phyloP scores from a whole-genome alignment of 805 yeast species.

The Nakazawaea sp. region DNA sequence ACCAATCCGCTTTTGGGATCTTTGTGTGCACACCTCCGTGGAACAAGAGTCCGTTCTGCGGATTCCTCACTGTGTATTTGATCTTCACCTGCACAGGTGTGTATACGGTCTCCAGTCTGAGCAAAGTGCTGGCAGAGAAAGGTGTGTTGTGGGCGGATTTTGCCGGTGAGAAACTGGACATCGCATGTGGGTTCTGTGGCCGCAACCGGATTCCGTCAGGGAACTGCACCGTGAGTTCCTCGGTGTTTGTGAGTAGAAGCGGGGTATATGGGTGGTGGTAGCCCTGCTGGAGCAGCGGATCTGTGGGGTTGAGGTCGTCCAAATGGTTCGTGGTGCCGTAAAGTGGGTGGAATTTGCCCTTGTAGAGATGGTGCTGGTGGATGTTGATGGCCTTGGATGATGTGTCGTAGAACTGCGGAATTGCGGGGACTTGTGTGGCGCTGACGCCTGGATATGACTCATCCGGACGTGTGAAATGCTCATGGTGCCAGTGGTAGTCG shows the following conservation, averaged over 20 bases:
- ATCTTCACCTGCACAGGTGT: constrained; percentile 71
- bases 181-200: constrained; percentile 39
- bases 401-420: constrained; percentile 29
- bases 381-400: constrained; percentile 33
- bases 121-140: constrained; percentile 12
- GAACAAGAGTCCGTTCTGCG: constrained; percentile 71
- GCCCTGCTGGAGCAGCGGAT: constrained; percentile 13
- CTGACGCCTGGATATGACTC: constrained; percentile 16
- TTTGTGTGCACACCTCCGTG: constrained; percentile 51
- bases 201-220: constrained; percentile 64
- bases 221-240: constrained; percentile 55
- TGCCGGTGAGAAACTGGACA: constrained; percentile 26
- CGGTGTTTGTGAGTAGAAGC: constrained; percentile 36
- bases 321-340: constrained; percentile 38
- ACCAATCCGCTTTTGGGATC: constrained; percentile 52
- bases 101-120: constrained; percentile 42
- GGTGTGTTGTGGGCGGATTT: constrained; percentile 29
- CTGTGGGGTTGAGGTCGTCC: constrained; percentile 22
- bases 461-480: constrained; percentile 23
- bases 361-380: constrained; percentile 53
- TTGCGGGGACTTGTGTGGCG: constrained; percentile 12
- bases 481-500: constrained; percentile 38
- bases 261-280: constrained; percentile 15
- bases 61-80: constrained; percentile 56
- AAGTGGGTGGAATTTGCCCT: constrained; percentile 44